phyloP scores from a whole-genome alignment of 495 filamentous ascomycete species.

The Penicillium pulvis region DNA sequence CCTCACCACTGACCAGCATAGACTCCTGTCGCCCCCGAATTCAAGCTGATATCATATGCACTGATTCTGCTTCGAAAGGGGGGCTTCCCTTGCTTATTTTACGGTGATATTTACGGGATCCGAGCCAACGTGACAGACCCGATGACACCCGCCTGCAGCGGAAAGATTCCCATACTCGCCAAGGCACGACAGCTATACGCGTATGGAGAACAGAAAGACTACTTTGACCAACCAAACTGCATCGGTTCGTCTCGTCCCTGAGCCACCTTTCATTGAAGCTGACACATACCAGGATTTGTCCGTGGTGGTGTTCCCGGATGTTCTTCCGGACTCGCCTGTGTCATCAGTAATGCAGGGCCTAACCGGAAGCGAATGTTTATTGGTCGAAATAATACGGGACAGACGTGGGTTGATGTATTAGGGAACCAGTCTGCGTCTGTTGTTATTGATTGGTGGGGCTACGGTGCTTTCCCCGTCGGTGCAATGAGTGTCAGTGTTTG shows the following conservation, averaged over 20 bases:
- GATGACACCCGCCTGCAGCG: constrained; percentile 60
- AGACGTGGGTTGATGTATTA: constrained; percentile 65
- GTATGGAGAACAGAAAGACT: constrained; percentile 68
- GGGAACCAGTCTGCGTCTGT: constrained; percentile 48
- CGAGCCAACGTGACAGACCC: constrained; percentile 46
- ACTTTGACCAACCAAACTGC: constrained; percentile 66
- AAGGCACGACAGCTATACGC: constrained; percentile 69
- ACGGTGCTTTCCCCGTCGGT: constrained; percentile 54
- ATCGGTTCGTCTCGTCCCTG: constrained; percentile 47
- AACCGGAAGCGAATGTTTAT: constrained; percentile 62
- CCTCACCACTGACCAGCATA: constrained; percentile 15
- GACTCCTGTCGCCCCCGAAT: constrained; percentile 54
- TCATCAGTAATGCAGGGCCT: constrained; percentile 57
- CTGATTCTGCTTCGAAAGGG: constrained; percentile 65
- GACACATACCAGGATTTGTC: constrained; percentile 50
- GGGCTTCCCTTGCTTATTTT: constrained; percentile 74
- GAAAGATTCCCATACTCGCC: constrained; percentile 60
- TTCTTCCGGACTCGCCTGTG: constrained; percentile 56
- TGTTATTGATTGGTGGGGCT: constrained; percentile 57
- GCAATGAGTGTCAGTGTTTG: constrained; percentile 60
- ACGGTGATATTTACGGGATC: constrained; percentile 76
- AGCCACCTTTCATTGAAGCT: background rate
- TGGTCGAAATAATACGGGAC: constrained; percentile 55
- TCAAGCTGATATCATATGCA: constrained; percentile 62
- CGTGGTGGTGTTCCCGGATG: constrained; percentile 59